Base-by-base conservation (phyloP, 2,329 filamentous ascomycete genomes). In the Aspergillus fumigatiaffinis region DNA sequence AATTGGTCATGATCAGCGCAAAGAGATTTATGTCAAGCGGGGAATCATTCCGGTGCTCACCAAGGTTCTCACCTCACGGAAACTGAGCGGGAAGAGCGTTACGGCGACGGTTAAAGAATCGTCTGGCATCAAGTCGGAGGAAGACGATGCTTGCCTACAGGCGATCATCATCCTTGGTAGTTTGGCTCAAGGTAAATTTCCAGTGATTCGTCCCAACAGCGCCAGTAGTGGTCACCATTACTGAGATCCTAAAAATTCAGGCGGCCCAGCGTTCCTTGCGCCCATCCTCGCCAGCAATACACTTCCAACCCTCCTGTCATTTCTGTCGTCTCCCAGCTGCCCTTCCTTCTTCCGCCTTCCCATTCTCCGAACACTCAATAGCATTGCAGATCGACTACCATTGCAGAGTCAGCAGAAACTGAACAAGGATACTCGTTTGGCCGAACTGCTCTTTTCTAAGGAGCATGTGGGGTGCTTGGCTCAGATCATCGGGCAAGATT, bases 141-240 rank as follows among this genome's bases (percentile, higher is more conserved):
- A 90, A 58, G 87, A 92, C 55, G 81, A 84, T 48, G 81, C 87
- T 50, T 84, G 86, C 63, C 78, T 94, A 56, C 90, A 96, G 71
- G 88, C 89, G n/a, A 83, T 92, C 42, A 86, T 95, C 62, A 83
- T 97, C n/a, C 78, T 96, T 38, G 87, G 88, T 50, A 94, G 90
- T 72, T 84, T 97, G 69, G 90, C 91, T 56, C 87, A 89, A 76
- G 92, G 92, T 92, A 81, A 14, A 52, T 63, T 26, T 38, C 14
- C 12, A 28, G 42, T n/a, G 12, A 51, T 10, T 26, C 12, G 10
- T 23, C 28, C 20, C 42, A 3, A 12, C 12, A 35, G 10, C n/a
- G 21, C 32, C n/a, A 23, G n/a, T 23, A 48, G 41, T 38, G 29
- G 52, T 20, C 54, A 41, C 20, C 50, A 26, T 38, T 25, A 59